Percentiles rank a stretch among this genome's conserved stretches.
Evolutionary conservation across 768 basidiomycete genomes (phyloP).

Genomic region (Calocera cornea): DNA sequence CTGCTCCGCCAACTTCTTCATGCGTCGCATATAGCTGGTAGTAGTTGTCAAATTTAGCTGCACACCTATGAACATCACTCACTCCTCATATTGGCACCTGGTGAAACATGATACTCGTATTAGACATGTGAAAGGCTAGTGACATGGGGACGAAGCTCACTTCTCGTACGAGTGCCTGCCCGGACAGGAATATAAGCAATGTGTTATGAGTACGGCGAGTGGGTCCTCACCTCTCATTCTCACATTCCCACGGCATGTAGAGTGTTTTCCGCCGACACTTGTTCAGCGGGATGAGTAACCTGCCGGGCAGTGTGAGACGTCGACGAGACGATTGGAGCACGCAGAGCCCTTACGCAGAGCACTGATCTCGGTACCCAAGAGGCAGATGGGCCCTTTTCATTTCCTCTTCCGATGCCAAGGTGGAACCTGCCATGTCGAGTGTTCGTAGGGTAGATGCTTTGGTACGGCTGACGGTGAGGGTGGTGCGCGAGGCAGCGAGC

Average conservation of each 20-base stretch:
- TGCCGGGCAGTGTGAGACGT: conserved; percentile 23
- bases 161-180: conserved; percentile 31
- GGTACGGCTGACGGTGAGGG: not conserved
- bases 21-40: conserved; percentile 67
- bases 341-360: conserved; percentile 60
- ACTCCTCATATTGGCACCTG: conserved; percentile 96
- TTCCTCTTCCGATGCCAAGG: conserved; percentile 71
- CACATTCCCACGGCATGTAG: conserved; percentile 89
- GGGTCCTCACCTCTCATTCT: conserved; percentile 75
- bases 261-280: conserved; percentile 62
- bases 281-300: conserved; percentile 77
- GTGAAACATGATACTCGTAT: not conserved
- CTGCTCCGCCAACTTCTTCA: conserved; percentile 69
- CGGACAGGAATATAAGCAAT: not conserved
- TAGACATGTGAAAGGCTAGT: not conserved
- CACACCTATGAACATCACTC: conserved; percentile 24
- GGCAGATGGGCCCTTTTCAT: conserved; percentile 65
- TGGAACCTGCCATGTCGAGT: conserved; percentile 47
- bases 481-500: too few species aligned
- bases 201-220: not conserved
- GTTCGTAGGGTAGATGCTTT: not conserved
- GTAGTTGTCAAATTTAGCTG: conserved; percentile 1
- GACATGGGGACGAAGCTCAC: conserved; percentile 18
- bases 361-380: conserved; percentile 74
- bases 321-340: not conserved